phyloP scores from a whole-genome alignment of 1,284 basidiomycete species.

The Exobasidium cylindrosporum region DNA sequence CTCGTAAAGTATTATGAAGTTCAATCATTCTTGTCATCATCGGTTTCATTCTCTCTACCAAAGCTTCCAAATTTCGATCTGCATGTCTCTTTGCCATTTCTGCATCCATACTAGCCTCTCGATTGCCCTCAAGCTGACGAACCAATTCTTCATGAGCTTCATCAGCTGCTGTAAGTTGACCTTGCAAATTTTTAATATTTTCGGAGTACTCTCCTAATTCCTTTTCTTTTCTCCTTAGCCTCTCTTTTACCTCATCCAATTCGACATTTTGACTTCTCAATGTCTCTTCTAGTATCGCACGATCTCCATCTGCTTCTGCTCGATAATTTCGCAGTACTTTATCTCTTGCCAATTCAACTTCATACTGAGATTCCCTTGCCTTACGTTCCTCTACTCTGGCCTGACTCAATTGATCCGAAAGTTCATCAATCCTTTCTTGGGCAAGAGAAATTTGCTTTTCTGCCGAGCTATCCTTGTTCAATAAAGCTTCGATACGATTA shows the following conservation, averaged over 20 bases:
- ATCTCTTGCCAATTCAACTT: conserved; percentile 39
- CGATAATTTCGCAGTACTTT: conserved; percentile 37
- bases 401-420: conserved; percentile 33
- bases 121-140: conserved; percentile 37
- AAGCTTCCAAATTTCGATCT: conserved; percentile 30
- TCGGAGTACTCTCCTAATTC: conserved; percentile 17
- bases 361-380: conserved; percentile 31
- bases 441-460: conserved; percentile 40
- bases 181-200: conserved; percentile 27
- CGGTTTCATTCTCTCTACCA: conserved; percentile 28
- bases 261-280: conserved; percentile 33
- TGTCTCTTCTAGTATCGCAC: conserved; percentile 47
- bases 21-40: conserved; percentile 26
- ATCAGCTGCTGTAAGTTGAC: conserved; percentile 46
- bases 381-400: conserved; percentile 36
- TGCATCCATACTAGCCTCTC: conserved; percentile 30
- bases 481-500: conserved; percentile 42
- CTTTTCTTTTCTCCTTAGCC: conserved; percentile 23
- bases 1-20: conserved; percentile 29
- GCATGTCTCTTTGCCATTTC: conserved; percentile 30
- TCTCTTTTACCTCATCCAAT: conserved; percentile 25
- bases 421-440: conserved; percentile 41
- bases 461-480: conserved; percentile 41
- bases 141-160: conserved; percentile 43
- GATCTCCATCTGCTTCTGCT: conserved; percentile 47